Evolutionary conservation across 2,329 filamentous ascomycete genomes (phyloP).

Genomic region (Arthrobotrys sphaeroides): DNA sequence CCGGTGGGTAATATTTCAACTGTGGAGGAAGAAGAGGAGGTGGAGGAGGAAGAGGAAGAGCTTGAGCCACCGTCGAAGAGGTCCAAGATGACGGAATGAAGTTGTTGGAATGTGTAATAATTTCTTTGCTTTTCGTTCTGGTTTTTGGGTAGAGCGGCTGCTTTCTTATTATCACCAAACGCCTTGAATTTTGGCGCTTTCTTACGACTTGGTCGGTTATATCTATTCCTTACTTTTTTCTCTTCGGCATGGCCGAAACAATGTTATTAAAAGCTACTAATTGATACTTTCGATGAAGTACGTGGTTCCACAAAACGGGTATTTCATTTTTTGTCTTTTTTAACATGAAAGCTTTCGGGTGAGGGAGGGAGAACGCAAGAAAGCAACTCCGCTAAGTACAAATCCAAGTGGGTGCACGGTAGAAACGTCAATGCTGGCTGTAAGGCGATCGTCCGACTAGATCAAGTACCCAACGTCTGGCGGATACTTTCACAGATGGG

Average conservation of each 20-base stretch:
- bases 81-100: constrained; percentile 10
- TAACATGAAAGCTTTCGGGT: background rate
- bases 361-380: constrained; percentile 25
- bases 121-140: background rate
- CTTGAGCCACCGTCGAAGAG: constrained; percentile 40
- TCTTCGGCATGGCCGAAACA: background rate
- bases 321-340: constrained; percentile 30
- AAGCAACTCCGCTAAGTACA: constrained; percentile 52
- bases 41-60: constrained; percentile 46
- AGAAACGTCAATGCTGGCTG: background rate
- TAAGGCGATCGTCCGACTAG: background rate
- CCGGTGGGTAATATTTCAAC: constrained; percentile 25
- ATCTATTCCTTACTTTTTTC: background rate
- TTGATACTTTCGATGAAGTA: background rate
- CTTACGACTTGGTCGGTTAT: background rate
- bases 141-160: constrained; percentile 11
- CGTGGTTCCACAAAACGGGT: background rate
- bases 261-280: background rate
- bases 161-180: background rate
- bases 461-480: constrained; percentile 7
- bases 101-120: background rate
- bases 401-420: constrained; percentile 19
- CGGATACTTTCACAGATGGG: constrained; percentile 17
- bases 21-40: constrained; percentile 19
- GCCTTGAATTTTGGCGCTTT: background rate